These are phyloP conservation scores for Phanerochaete carnosa DNA, from an alignment of 768 basidiomycete species.

Conservation along the genomic window DNA sequence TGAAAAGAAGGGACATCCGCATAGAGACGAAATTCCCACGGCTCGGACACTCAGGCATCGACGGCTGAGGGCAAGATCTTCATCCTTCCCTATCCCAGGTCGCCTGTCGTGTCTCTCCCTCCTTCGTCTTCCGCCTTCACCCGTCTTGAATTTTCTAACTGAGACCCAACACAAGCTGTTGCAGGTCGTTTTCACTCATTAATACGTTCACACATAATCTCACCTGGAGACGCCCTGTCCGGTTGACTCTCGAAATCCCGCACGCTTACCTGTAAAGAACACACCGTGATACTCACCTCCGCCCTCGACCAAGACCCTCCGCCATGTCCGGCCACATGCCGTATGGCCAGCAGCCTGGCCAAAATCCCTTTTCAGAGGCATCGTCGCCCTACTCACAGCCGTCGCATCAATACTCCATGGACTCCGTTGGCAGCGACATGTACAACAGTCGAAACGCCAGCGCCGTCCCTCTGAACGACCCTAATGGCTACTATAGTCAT, in stretches of 20 bases:
- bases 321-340: conserved; percentile 33
- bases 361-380: conserved; percentile 29
- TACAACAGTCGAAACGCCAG: conserved; percentile 28
- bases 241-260: not conserved
- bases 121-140: conserved; percentile 10
- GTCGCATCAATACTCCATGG: conserved; percentile 24
- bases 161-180: conserved; percentile 29
- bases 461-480: conserved; percentile 25
- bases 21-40: conserved; percentile 18
- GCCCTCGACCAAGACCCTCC: not conserved
- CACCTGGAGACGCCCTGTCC: not conserved
- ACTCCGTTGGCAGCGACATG: conserved; percentile 23
- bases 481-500: conserved; percentile 22
- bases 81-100: conserved; percentile 5
- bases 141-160: conserved; percentile 10
- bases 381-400: conserved; percentile 25
- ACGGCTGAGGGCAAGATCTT: not conserved
- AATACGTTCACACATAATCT: conserved; percentile 2
- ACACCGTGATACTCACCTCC: conserved; percentile 11
- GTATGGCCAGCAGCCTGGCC: conserved; percentile 29
- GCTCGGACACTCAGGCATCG: conserved; percentile 1
- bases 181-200: conserved; percentile 26
- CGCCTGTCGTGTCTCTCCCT: conserved; percentile 1
- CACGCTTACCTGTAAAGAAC: conserved; percentile 8
- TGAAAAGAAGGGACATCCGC: conserved; percentile 4